Evolutionary conservation across 1,284 basidiomycete genomes (phyloP), one percentile per base, ranked within the genome.

Genomic region (Somion occarium): DNA sequence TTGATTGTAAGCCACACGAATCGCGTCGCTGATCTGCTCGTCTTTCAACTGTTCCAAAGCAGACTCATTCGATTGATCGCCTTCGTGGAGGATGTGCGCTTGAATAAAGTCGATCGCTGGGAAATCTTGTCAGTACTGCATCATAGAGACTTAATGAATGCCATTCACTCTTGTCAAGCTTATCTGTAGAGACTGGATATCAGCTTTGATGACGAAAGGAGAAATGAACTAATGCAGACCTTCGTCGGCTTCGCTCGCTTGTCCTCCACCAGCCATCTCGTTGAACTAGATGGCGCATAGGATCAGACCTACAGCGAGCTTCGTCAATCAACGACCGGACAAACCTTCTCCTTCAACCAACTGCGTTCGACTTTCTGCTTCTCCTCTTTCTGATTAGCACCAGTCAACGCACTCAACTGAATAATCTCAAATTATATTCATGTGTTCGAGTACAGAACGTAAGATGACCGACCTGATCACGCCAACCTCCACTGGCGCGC

Each of bases 61-160:
- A 5, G 64, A 65, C 56, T 75, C 73, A 54, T 73, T 59, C 26
- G 62, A 53, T 57, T 75, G 72, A 22, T 64, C 56, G 23, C 72
- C 72, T 53, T 71, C 57, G 46, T 63, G 62, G 18, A 74, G 54
- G 24, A 74, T 58, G 49, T 74, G 68, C 53, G 73, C 67, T 55
- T 75, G 73, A 41, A 72, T 63, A 46, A 71, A 66, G 53, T 74
- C 71, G 53, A 73, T 68, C 12, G 68, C 71, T 73, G 44, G 39
- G 20, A 45, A 44, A 51, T 13, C 5, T 9, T 22, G 46, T 48
- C 15, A 27, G 37, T n/a, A n/a, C n/a, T 22, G 15, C 9, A 23
- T 5, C n/a, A n/a, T n/a, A n/a, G n/a, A n/a, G n/a, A n/a, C n/a
- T 13, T n/a, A 27, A 15, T 15, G 27, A 7, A 2, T 43, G 5